phyloP scores from a whole-genome alignment of 148 eudicot genomes.

The Chenopodium berlandieri region DNA sequence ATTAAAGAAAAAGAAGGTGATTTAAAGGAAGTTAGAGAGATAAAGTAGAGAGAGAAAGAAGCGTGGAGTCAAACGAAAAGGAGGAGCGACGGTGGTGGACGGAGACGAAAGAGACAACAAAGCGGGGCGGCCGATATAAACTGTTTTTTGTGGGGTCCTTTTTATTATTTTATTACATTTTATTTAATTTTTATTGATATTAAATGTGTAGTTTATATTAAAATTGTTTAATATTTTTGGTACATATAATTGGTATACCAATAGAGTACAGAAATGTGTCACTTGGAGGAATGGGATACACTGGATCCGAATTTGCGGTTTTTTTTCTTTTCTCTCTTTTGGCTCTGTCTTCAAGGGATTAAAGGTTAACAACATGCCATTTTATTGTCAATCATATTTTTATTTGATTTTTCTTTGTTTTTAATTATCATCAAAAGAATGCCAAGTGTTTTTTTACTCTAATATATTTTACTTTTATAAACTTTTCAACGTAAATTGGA shows the following conservation, averaged over 20 bases:
- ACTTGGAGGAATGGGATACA: neutral
- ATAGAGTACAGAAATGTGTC: neutral
- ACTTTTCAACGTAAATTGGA: too few species aligned
- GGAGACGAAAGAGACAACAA: slow-evolving; percentile 27
- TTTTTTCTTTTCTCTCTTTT: neutral
- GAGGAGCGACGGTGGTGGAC: slow-evolving; percentile 24
- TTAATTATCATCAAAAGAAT: too few species aligned
- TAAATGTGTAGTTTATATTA: neutral
- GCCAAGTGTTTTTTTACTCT: too few species aligned
- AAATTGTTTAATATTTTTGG: too few species aligned
- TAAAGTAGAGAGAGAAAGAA: slow-evolving; percentile 1
- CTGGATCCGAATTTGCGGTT: slow-evolving; percentile 7
- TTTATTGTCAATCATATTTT: too few species aligned
- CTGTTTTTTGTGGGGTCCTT: slow-evolving; percentile 18
- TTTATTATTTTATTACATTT: neutral
- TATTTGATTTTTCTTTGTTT: too few species aligned
- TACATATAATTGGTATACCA: neutral
- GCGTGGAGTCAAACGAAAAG: slow-evolving; percentile 26
- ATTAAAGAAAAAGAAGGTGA: neutral
- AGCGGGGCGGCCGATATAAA: slow-evolving; percentile 33
- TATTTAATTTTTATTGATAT: neutral
- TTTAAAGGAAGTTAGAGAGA: neutral
- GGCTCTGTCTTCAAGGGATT: neutral
- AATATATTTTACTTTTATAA: too few species aligned
- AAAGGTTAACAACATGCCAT: neutral